These are phyloP conservation scores for Aureobasidium sp. DNA, from an alignment of 2,329 filamentous ascomycete species.

Conservation along the genomic window DNA sequence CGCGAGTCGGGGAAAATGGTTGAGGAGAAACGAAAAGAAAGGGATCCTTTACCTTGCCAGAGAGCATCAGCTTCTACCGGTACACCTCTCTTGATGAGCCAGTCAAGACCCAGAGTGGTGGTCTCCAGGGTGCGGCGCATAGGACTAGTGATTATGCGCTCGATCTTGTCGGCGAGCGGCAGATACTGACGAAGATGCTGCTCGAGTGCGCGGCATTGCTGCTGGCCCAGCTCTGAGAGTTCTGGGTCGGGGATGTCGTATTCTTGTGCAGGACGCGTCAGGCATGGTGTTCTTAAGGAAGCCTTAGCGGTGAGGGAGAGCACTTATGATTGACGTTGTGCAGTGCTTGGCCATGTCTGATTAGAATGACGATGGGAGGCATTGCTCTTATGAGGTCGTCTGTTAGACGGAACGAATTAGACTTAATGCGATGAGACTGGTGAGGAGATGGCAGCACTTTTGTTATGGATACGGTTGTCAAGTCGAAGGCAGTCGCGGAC, in stretches of 20 bases:
- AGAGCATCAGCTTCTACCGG: conserved; percentile 49
- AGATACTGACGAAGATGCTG: conserved; percentile 28
- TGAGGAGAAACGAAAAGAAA: background rate
- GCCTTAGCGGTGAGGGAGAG: background rate
- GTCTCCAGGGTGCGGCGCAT: conserved; percentile 60
- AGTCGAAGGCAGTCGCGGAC: background rate
- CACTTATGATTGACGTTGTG: conserved; percentile 32
- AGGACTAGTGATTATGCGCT: conserved; percentile 53
- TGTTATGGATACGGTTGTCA: background rate
- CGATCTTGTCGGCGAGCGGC: conserved; percentile 35
- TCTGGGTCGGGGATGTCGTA: conserved; percentile 34
- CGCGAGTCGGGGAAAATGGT: background rate
- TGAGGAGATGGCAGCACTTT: background rate
- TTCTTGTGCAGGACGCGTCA: conserved; percentile 19
- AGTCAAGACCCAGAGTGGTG: conserved; percentile 48
- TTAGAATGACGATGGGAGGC: conserved; percentile 37
- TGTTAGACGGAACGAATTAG: background rate
- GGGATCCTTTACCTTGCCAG: conserved; percentile 50
- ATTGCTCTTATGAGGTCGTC: conserved; percentile 17
- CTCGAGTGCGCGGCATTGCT: conserved; percentile 33
- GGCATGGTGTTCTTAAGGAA: background rate
- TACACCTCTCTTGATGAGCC: conserved; percentile 47
- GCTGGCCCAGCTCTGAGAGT: conserved; percentile 31
- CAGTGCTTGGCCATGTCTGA: conserved; percentile 37
- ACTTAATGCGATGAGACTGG: background rate